phyloP scores from a whole-genome alignment of 805 yeast genomes.

The Sugiyamaella smithiae region DNA sequence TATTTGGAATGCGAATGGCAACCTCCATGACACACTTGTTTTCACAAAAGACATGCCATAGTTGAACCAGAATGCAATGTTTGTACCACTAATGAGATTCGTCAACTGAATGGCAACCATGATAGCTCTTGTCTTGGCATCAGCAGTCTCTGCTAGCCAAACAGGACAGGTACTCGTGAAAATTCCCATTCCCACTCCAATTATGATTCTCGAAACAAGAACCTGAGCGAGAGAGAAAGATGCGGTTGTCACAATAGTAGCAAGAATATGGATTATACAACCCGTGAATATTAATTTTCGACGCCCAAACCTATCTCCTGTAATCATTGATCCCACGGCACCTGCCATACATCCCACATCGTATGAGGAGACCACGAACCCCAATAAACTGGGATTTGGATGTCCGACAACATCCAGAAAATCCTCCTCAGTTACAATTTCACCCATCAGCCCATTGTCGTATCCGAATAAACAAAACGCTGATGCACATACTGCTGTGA shows the following conservation, averaged over 20 bases:
- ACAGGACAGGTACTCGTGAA: slow-evolving; percentile 52
- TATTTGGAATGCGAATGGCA: slow-evolving; percentile 59
- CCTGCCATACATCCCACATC: slow-evolving; percentile 72
- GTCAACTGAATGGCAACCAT: slow-evolving; percentile 66
- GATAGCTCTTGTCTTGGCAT: slow-evolving; percentile 70
- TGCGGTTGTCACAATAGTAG: slow-evolving; percentile 7
- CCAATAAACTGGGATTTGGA: slow-evolving; percentile 25
- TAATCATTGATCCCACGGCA: slow-evolving; percentile 53
- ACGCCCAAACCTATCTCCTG: slow-evolving; percentile 60
- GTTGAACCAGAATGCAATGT: slow-evolving; percentile 56
- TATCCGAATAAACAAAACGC: slow-evolving; percentile 40
- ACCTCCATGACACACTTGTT: slow-evolving; percentile 53
- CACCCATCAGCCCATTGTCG: slow-evolving; percentile 44
- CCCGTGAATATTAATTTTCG: slow-evolving; percentile 54
- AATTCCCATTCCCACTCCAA: slow-evolving; percentile 28
- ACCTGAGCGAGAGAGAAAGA: slow-evolving; percentile 52
- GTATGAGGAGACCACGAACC: slow-evolving; percentile 39
- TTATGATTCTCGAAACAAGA: slow-evolving; percentile 58
- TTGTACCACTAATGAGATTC: slow-evolving; percentile 37
- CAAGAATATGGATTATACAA: slow-evolving; percentile 45
- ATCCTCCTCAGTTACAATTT: slow-evolving; percentile 33
- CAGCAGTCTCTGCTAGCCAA: slow-evolving; percentile 73
- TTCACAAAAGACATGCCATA: slow-evolving; percentile 21
- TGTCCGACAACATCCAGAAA: slow-evolving; percentile 26
- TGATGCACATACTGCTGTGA: slow-evolving; percentile 21